Percentiles rank a stretch among this genome's conserved stretches.
These are phyloP conservation scores for Fusarium sp. DNA, from an alignment of 2,329 filamentous ascomycete species.

Conservation along the genomic window DNA sequence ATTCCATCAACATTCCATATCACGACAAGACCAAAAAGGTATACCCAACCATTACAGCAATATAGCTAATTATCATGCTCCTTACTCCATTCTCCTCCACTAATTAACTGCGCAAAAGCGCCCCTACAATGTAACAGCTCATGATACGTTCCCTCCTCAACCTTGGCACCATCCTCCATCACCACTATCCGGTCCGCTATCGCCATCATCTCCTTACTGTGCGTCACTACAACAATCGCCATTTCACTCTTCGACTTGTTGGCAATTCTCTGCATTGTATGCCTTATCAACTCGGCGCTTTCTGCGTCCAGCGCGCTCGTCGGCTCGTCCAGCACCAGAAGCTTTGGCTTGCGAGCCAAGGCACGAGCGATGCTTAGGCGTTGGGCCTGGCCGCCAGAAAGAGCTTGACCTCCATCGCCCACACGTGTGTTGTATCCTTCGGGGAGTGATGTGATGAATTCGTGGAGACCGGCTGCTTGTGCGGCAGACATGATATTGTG, in stretches of 20 bases:
- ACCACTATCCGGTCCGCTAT: conserved; percentile 80
- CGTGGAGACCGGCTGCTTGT: conserved; percentile 73
- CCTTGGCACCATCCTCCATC: conserved; percentile 73
- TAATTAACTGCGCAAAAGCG: conserved; percentile 62
- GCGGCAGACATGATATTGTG: conserved; percentile 63
- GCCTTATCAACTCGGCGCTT: conserved; percentile 71
- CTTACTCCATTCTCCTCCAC: conserved; percentile 42
- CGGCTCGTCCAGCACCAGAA: conserved; percentile 88
- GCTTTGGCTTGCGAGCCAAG: conserved; percentile 73
- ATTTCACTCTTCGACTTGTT: conserved; percentile 54
- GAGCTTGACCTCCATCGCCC: conserved; percentile 77
- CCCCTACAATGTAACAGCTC: conserved; percentile 63
- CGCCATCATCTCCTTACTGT: conserved; percentile 86
- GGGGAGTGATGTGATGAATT: conserved; percentile 79
- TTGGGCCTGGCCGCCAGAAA: conserved; percentile 88
- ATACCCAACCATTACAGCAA: conserved; percentile 5
- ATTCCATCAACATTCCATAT: too few species aligned
- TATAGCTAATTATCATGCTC: conserved; percentile 1
- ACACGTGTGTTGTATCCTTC: conserved; percentile 70
- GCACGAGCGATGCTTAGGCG: conserved; percentile 84
- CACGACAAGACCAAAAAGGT: too few species aligned
- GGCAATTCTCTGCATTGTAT: conserved; percentile 68
- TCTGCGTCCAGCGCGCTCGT: conserved; percentile 82
- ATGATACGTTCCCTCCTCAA: conserved; percentile 73
- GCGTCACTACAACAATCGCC: conserved; percentile 84